Evolutionary conservation across 2,329 filamentous ascomycete species (phyloP), one percentile per base, ranked within the genome.

Genomic region (Paecilomyces formosus): DNA sequence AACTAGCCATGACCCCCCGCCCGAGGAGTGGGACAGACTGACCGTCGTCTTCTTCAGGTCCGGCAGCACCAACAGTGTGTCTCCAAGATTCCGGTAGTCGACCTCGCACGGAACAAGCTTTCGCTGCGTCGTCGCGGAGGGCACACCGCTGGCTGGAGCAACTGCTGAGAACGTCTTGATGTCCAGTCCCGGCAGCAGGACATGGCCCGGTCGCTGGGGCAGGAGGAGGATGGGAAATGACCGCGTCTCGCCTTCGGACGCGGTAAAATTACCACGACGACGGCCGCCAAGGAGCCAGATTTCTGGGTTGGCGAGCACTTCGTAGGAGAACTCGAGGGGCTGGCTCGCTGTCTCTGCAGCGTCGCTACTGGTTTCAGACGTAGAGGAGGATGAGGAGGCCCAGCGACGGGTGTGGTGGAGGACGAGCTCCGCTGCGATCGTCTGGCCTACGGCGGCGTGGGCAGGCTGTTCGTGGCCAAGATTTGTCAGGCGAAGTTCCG

Each of bases 201-300:
- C 74, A 69, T 85, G 85, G 0, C 94, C 93, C 28, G 90, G 81
- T 56, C 88, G 84, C 53, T 96, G 81, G 0, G 94, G 92, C 12
- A 97, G 85, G 9, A 97, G 78, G 56, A 95, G 79, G 7, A 97
- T 75, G 0, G 86, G 83, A 62, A 96, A 86, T 3, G 72, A 74
- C 26, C 66, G 70, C 3, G 68, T 68, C 58, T 84, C 78, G 52
- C 76, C 77, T 62, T 84, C 76, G 55, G 67, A 62, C 7, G 72
- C 72, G 5, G 67, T 82, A 67, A 96, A 95, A 68, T 90, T 89
- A 0, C 88, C 89, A 63, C 90, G 88, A 54, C 89, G 83, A 51
- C 88, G 85, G 0, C 92, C 93, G 22, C 91, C 92, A 2, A 97
- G 78, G 1, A 97, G 83, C 93, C 93, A 97, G 0, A 84, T 81